A percentile compares a stretch with the other conserved stretches of the same genome.
These are phyloP conservation scores for Colletotrichum sp. DNA, from an alignment of 2,329 filamentous ascomycete species.

Conservation along the genomic window DNA sequence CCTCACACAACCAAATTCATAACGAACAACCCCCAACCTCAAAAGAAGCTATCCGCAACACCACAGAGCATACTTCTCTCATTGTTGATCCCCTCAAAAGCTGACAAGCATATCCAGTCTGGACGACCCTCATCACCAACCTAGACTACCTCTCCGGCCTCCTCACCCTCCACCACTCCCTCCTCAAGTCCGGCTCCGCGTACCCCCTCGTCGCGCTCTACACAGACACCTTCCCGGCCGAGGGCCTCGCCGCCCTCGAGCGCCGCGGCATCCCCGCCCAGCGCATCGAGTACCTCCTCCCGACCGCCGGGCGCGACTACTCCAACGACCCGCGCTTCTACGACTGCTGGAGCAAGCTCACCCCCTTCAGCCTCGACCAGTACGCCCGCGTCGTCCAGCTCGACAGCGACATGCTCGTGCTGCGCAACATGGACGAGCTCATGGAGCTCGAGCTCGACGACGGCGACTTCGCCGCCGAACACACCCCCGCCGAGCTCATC, in stretches of 20 bases:
- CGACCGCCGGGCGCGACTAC: conserved; percentile 70
- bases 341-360: conserved; percentile 89
- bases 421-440: conserved; percentile 88
- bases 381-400: conserved; percentile 84
- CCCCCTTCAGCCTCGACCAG: conserved; percentile 76
- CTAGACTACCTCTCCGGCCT: conserved; percentile 81
- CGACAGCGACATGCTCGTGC: conserved; percentile 86
- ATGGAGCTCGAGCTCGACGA: conserved; percentile 81
- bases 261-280: conserved; percentile 72
- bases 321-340: conserved; percentile 82
- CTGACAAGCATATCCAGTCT: conserved; percentile 58
- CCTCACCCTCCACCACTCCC: conserved; percentile 79
- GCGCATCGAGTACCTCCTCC: conserved; percentile 75
- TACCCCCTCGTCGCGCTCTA: conserved; percentile 87
- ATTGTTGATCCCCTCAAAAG: neutral
- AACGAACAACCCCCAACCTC: neutral
- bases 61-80: neutral
- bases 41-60: neutral
- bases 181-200: conserved; percentile 66
- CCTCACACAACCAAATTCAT: neutral
- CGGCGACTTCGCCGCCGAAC: conserved; percentile 17
- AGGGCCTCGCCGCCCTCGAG: conserved; percentile 72
- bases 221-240: conserved; percentile 74
- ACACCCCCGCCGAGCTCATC: conserved; percentile 11
- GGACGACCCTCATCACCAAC: conserved; percentile 89